Base-by-base conservation (phyloP, 441 rosid genomes). In the Eruca vesicaria region DNA sequence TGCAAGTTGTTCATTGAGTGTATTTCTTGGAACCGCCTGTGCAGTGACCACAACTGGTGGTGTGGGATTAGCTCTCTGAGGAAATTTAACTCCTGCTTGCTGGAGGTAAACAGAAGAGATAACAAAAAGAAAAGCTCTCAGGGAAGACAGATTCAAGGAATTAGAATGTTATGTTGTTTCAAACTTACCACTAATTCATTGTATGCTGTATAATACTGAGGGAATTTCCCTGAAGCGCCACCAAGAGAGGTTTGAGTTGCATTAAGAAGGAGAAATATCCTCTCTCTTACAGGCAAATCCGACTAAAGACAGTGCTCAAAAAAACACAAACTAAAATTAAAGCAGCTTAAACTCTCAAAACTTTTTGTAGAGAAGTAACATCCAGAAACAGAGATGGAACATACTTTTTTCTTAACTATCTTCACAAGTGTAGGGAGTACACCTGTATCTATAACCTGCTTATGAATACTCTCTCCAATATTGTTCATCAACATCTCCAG, bases 401-500 rank as follows among this genome's bases (percentile, higher is more conserved):
- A 52, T 73, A 96, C 99, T 96, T 96, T 96, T 90, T 91, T 96
- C 90, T 91, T 96, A 55, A 96, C 97, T 75, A 93, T 91, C 90
- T 93, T 93, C 79, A 87, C 92, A 74, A 96, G 97, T 78, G 86
- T 79, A 63, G 93, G 86, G 71, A 96, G 90, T 80, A 96, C 71
- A 69, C 90, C 90, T 0, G 82, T 78, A 71, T 93, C 93, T 76
- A 88, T 87, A 72, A 96, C 99, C 83, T 81, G 92, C 80, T 87
- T 86, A 77, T 93, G 90, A 76, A 96, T 81, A 69, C 71, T 75
- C 69, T 90, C 97, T 70, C 98, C 98, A 31, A 90, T 89, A 81
- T 93, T 93, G 82, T 91, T 93, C 99, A 91, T 93, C 86, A 96
- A 81, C 94, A 90, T 91, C 87, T 96, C 99, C 83, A 96, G 78